These are phyloP conservation scores for Malus hybrid DNA, from an alignment of 331 rosid genomes.

Conservation along the genomic window DNA sequence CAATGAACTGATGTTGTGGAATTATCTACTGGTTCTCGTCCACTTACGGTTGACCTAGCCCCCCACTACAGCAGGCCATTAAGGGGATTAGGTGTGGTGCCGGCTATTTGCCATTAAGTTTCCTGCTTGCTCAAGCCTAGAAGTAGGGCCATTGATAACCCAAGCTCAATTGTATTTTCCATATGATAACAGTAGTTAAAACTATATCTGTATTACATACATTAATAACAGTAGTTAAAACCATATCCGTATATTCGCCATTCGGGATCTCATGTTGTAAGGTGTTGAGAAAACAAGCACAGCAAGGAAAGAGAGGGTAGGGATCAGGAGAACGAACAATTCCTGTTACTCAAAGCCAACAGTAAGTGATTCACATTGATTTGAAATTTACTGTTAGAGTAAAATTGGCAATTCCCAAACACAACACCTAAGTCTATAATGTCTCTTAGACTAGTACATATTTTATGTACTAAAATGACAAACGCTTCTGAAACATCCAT, in stretches of 20 bases:
- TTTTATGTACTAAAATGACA: too few species aligned
- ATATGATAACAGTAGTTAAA: too few species aligned
- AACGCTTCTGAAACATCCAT: too few species aligned
- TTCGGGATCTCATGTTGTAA: background rate
- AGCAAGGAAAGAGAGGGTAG: background rate
- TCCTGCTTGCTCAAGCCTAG: background rate
- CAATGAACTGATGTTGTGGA: background rate
- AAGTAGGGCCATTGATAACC: background rate
- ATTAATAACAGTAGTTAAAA: background rate
- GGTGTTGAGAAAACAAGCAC: background rate
- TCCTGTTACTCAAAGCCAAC: background rate
- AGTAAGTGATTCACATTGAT: background rate
- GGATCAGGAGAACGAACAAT: background rate
- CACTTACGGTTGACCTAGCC: too few species aligned
- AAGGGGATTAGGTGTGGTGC: background rate
- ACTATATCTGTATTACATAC: background rate
- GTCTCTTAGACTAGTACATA: too few species aligned
- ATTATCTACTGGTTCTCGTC: too few species aligned
- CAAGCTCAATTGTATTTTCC: background rate
- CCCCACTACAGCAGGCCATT: background rate
- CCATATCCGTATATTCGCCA: slow-evolving; percentile 62
- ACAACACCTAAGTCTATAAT: too few species aligned
- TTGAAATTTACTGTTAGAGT: background rate
- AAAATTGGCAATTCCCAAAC: too few species aligned
- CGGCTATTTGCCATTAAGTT: background rate